Base-by-base conservation (phyloP, 768 basidiomycete genomes). In the Clitopilus hobsonii region DNA sequence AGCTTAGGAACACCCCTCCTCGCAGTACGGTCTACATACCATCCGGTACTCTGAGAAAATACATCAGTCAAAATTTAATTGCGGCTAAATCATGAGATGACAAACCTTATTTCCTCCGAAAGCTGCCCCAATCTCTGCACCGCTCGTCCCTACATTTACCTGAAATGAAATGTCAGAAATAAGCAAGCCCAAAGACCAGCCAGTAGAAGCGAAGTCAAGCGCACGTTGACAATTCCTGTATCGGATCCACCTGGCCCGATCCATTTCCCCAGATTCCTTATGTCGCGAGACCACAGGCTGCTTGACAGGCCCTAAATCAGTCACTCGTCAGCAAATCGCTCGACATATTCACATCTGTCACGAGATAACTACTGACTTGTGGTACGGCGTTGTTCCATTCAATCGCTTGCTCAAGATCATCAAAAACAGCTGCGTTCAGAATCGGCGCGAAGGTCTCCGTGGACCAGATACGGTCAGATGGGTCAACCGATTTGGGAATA, bases 81-180 rank as follows among this genome's bases (percentile, higher is more conserved):
- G 56, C 55, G 23, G 51, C 36, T 55, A 59, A 10, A 54, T 41
- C 38, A 53, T 29, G 52, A 57, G 63, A 63, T 53, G 25, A 66
- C 76, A 63, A 53, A 87, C 88, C 85, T 94, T 94, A 77, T 95
- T 94, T 53, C 91, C 96, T 56, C 95, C 95, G 67, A 98, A 98
- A 0, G 90, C 91, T 45, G 92, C 93, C 50, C 81, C 81, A 61
- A 83, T 83, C 63, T 83, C 81, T 50, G 81, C 81, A 60, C 81
- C 81, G 64, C 79, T 81, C 7, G 80, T 83, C 45, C 81, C 80
- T 59, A 80, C 81, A 65, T 82, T 83, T 23, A 83, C 77, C 80
- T 83, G 60, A 49, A 54, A 48, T 53, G 51, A 60, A 32, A 54
- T 14, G 38, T 48, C 54, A 58, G 20, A 38, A 41, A 27, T 22